phyloP scores from a whole-genome alignment of 768 basidiomycete species.

The Naganishia onofrii region DNA sequence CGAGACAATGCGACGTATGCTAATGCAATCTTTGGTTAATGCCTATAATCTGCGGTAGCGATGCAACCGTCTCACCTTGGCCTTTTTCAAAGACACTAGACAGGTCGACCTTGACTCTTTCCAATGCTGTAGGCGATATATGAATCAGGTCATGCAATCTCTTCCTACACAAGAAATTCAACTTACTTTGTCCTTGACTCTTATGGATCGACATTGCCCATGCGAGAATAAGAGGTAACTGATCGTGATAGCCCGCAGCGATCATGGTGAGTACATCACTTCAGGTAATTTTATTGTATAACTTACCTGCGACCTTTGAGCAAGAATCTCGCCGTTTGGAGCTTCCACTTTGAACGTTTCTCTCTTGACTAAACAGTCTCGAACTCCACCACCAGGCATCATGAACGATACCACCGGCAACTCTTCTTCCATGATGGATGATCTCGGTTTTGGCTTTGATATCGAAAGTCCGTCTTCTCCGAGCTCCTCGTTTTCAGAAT shows the following conservation, averaged over 20 bases:
- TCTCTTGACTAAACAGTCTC: slow-evolving; percentile 61
- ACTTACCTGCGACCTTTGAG: slow-evolving; percentile 72
- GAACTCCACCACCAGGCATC: slow-evolving; percentile 59
- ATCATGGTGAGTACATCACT: no score
- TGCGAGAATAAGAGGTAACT: slow-evolving; percentile 83
- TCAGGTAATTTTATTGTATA: background rate
- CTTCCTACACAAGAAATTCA: background rate
- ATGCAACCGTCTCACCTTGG: slow-evolving; percentile 35
- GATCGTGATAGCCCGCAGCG: background rate
- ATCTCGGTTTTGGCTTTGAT: slow-evolving; percentile 29
- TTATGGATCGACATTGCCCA: slow-evolving; percentile 99
- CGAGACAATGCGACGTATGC: slow-evolving; percentile 52
- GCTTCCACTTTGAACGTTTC: slow-evolving; percentile 84
- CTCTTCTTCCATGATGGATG: slow-evolving; percentile 45
- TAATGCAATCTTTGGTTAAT: background rate
- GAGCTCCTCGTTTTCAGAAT: slow-evolving; percentile 42
- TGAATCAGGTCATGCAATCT: slow-evolving; percentile 12
- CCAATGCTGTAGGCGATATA: slow-evolving; percentile 58
- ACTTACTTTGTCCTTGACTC: slow-evolving; percentile 81
- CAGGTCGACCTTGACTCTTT: slow-evolving; percentile 90
- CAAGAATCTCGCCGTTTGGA: slow-evolving; percentile 80
- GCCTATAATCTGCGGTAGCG: background rate
- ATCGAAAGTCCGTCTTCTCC: slow-evolving; percentile 32
- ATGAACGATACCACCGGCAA: slow-evolving; percentile 78
- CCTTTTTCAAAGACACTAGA: slow-evolving; percentile 76